A percentile compares a stretch with the other conserved stretches of the same genome.
These are phyloP conservation scores for Grosmannia serpens DNA, from an alignment of 2,329 filamentous ascomycete genomes.

Conservation along the genomic window DNA sequence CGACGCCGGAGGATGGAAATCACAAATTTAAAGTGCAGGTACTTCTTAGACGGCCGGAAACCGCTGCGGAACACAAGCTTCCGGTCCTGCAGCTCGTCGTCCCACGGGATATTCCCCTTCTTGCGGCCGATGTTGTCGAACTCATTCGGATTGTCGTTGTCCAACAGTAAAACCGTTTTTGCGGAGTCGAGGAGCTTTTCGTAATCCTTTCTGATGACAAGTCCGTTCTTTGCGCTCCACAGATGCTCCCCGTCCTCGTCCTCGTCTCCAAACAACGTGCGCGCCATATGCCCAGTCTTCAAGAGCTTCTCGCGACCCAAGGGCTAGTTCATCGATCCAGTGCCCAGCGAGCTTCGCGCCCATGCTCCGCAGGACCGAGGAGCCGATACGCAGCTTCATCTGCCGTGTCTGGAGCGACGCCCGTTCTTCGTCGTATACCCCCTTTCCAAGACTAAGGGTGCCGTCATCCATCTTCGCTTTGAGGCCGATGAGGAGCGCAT, in stretches of 20 bases:
- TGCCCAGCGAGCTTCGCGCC: background rate
- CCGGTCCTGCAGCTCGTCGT: background rate
- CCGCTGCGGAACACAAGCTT: background rate
- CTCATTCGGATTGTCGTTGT: background rate
- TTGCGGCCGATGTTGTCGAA: background rate
- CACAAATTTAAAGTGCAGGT: slow-evolving; percentile 1
- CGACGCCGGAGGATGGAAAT: background rate
- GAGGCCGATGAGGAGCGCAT: background rate
- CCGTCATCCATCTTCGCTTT: background rate
- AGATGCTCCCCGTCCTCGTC: background rate
- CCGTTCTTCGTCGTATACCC: background rate
- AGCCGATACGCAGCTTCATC: background rate
- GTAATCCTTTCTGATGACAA: background rate
- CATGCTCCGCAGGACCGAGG: background rate
- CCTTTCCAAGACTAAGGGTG: background rate
- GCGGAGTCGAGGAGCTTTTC: background rate
- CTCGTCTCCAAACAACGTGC: background rate
- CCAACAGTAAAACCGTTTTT: background rate
- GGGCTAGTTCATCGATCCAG: background rate
- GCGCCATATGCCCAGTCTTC: background rate
- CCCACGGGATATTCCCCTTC: background rate
- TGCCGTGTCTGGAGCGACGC: background rate
- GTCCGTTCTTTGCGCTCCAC: background rate
- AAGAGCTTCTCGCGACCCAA: background rate
- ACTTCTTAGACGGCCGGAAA: background rate